Percentiles rank a stretch among this genome's conserved stretches.
Evolutionary conservation across 192 early-diverging fungal species (phyloP).

Genomic region (Chytriomyces sp.): DNA sequence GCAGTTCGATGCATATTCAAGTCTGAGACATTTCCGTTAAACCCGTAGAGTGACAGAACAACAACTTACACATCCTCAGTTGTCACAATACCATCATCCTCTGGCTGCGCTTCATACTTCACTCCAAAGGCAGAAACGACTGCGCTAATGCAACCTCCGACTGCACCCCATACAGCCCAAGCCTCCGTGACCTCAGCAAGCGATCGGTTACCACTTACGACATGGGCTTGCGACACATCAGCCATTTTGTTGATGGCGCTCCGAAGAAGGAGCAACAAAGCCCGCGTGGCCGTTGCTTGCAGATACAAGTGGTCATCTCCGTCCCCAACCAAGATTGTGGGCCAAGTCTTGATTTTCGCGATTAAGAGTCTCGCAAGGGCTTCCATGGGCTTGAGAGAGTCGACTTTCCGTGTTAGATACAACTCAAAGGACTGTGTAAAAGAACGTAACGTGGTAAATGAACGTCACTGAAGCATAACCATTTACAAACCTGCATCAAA

Average conservation of each 20-base stretch:
- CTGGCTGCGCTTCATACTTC: constrained; percentile 12
- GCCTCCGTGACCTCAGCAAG: constrained; percentile 35
- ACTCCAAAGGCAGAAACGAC: constrained; percentile 29
- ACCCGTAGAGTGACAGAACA: background rate
- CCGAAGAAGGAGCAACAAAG: background rate
- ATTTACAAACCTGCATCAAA: constrained; percentile 14
- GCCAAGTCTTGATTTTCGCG: constrained; percentile 33
- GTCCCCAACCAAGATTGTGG: background rate
- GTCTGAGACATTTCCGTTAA: constrained; percentile 14
- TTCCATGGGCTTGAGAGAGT: constrained; percentile 28
- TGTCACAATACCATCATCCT: constrained; percentile 33
- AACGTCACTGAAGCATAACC: background rate
- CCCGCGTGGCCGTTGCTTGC: constrained; percentile 18
- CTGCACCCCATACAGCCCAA: constrained; percentile 42
- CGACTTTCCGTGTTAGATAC: constrained; percentile 22
- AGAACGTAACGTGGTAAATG: background rate
- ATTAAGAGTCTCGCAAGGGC: constrained; percentile 31
- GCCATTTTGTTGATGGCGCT: background rate
- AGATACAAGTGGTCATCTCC: constrained; percentile 28
- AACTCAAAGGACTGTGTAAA: constrained; percentile 29
- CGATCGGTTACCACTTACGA: background rate
- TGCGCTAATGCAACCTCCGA: constrained; percentile 40
- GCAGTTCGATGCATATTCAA: constrained; percentile 32
- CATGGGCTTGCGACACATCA: background rate
- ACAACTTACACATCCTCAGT: constrained; percentile 40